Percentiles rank a stretch among this genome's conserved stretches.
phyloP scores from a whole-genome alignment of 164 flowering plant genomes.

The Liriodendron chinense region DNA sequence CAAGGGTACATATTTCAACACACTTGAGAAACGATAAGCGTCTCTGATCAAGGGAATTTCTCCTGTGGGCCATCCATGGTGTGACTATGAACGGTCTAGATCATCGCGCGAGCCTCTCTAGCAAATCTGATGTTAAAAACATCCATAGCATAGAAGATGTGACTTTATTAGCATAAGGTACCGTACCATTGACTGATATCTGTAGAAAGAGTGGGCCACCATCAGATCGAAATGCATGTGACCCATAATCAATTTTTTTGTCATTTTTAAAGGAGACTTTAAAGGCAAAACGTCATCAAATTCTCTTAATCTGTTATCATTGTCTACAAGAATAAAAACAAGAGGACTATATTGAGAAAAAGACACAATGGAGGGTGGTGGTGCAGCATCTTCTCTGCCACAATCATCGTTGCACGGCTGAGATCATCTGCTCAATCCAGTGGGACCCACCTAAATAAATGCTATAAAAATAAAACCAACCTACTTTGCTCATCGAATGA shows the following conservation, averaged over 20 bases:
- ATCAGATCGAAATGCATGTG: background rate
- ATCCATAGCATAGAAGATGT: no score
- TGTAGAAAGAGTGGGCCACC: background rate
- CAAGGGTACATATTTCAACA: no score
- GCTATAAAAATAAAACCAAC: background rate
- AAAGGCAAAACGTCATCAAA: background rate
- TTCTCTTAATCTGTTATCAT: background rate
- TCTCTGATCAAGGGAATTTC: no score
- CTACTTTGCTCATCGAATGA: background rate
- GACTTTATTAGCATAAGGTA: no score
- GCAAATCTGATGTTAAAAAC: no score
- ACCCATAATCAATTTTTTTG: background rate
- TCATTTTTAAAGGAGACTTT: background rate
- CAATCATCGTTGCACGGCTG: background rate
- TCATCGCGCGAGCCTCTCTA: background rate
- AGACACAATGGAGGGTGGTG: background rate
- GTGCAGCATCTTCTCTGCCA: background rate
- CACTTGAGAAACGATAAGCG: no score
- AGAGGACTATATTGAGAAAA: background rate
- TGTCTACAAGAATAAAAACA: background rate
- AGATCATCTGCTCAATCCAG: background rate
- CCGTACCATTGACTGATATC: background rate
- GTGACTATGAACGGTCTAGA: background rate
- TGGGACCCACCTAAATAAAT: background rate
- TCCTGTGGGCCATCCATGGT: no score